Conservation (phyloP, 176 grass and related monocot genomes). For the Eleusine coracana region DNA sequence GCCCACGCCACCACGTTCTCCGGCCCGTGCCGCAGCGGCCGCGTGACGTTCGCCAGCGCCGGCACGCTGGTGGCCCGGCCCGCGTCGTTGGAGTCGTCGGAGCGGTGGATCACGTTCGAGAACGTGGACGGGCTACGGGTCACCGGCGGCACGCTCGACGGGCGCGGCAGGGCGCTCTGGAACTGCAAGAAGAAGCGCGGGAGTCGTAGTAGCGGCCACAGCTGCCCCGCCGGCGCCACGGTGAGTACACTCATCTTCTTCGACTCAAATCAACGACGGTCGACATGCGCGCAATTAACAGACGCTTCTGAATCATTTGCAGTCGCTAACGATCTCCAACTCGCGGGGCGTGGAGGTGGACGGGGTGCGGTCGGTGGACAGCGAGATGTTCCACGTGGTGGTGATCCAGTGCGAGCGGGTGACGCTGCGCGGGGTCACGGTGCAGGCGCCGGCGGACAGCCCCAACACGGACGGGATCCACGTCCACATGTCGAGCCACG, state of each 20-base stretch:
- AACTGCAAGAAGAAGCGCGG: conserved; percentile 54
- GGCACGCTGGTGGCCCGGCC: conserved; percentile 57
- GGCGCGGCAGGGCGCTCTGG: conserved; percentile 71
- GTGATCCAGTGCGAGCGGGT: conserved; percentile 60
- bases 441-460: conserved; percentile 69
- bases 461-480: conserved; percentile 95
- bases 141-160: conserved; percentile 71
- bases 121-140: not conserved
- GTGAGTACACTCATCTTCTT: conserved; percentile 25
- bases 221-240: conserved; percentile 57
- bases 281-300: too few relatives aligned
- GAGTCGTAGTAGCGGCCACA: not conserved
- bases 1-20: conserved; percentile 43
- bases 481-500: conserved; percentile 70
- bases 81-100: not conserved
- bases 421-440: conserved; percentile 56
- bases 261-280: too few relatives aligned
- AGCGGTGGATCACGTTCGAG: not conserved
- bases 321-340: conserved; percentile 81
- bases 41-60: conserved; percentile 59
- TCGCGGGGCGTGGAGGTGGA: conserved; percentile 69
- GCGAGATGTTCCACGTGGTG: conserved; percentile 81
- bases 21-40: conserved; percentile 63
- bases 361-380: conserved; percentile 65
- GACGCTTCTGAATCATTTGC: too few relatives aligned